Evolutionary conservation across 2,329 filamentous ascomycete genomes (phyloP).

Genomic region (Diaporthe citri): DNA sequence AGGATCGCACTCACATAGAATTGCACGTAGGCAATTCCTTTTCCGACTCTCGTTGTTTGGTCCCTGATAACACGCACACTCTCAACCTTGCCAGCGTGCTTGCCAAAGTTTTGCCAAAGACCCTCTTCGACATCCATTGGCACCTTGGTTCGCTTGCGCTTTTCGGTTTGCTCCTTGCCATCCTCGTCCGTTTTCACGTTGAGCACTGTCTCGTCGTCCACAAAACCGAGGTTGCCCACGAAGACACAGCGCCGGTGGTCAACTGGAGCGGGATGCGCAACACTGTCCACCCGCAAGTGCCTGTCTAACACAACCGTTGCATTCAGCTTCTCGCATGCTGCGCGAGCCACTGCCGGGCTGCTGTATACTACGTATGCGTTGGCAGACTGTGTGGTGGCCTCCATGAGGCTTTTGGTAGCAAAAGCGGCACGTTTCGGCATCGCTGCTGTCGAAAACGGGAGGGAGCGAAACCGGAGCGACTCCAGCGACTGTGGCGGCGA

Average conservation of each 20-base stretch:
- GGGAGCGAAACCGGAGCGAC: conserved; percentile 93
- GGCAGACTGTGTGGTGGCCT: conserved; percentile 89
- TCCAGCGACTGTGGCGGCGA: conserved; percentile 79
- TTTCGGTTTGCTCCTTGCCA: conserved; percentile 71
- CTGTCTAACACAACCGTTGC: conserved; percentile 86
- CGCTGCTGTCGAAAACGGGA: conserved; percentile 80
- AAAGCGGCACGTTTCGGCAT: conserved; percentile 95
- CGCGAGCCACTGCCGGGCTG: conserved; percentile 78
- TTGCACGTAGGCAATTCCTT: conserved; percentile 97
- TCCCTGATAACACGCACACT: conserved; percentile 94
- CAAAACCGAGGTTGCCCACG: conserved; percentile 95
- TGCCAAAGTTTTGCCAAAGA: conserved; percentile 83
- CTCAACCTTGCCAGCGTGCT: conserved; percentile 84
- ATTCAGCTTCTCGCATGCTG: conserved; percentile 83
- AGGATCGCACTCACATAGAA: conserved; percentile 72
- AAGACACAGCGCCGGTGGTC: conserved; percentile 95
- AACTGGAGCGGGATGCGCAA: conserved; percentile 85
- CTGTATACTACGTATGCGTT: conserved; percentile 96
- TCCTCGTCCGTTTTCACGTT: conserved; percentile 74
- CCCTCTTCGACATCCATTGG: conserved; percentile 94
- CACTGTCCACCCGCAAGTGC: conserved; percentile 90
- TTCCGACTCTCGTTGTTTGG: conserved; percentile 89
- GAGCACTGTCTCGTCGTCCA: conserved; percentile 87
- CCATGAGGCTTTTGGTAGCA: conserved; percentile 91
- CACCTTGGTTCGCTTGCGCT: conserved; percentile 76